Conservation (phyloP, 2,329 filamentous ascomycete species). For the Venturia nashicola region DNA sequence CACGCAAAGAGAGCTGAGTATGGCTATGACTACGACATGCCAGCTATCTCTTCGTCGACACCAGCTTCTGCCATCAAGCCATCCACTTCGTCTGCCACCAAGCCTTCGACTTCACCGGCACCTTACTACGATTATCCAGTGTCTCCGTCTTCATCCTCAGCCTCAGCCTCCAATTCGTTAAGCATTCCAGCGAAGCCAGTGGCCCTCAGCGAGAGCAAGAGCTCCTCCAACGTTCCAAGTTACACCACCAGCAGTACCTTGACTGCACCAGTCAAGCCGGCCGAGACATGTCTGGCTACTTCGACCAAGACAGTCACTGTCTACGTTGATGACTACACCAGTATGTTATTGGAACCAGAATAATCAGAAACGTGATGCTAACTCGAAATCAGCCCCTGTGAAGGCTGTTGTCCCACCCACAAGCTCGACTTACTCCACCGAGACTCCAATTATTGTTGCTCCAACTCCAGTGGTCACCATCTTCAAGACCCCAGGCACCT, state of each 20-base stretch:
- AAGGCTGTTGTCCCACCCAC: constrained; percentile 3
- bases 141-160: not conserved
- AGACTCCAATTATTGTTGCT: constrained; percentile 15
- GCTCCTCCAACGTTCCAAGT: not conserved
- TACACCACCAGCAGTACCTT: not conserved
- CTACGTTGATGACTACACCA: constrained; percentile 3
- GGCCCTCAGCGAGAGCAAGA: not conserved
- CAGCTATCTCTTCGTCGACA: not conserved
- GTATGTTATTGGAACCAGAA: not conserved
- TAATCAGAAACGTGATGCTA: not conserved
- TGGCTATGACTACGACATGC: not conserved
- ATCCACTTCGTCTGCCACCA: not conserved
- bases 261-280: not conserved
- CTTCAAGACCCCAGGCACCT: constrained; percentile 56
- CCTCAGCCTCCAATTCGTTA: not conserved
- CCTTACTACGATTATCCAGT: not conserved
- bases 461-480: constrained; percentile 37
- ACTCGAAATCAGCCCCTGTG: constrained; percentile 10
- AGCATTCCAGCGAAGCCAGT: not conserved
- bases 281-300: not conserved
- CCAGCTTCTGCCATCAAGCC: not conserved
- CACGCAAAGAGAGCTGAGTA: constrained; percentile 21
- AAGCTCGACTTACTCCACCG: constrained; percentile 2
- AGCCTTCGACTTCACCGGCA: not conserved
- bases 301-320: constrained; percentile 7